Conservation (phyloP, 768 basidiomycete species). For the Leccinum boreale region DNA sequence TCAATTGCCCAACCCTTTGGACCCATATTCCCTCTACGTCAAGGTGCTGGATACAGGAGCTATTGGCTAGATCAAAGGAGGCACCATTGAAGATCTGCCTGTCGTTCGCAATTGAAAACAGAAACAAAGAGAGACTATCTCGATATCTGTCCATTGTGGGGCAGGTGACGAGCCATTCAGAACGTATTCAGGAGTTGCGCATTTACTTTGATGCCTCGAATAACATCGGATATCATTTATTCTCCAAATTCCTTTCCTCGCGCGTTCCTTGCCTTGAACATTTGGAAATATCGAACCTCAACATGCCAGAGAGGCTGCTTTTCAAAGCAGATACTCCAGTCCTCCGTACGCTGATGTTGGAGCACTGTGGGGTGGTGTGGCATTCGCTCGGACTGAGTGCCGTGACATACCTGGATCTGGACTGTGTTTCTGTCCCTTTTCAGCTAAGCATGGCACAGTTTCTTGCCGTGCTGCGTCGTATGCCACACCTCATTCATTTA, state of each 20-base stretch:
- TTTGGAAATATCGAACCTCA: background rate
- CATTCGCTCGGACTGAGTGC: conserved; percentile 1
- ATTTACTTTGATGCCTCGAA: too few relatives aligned
- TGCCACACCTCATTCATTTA: conserved; percentile 33
- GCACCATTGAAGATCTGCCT: background rate
- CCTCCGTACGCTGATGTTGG: background rate
- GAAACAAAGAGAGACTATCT: too few relatives aligned
- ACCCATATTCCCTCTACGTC: too few relatives aligned
- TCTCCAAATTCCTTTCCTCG: background rate
- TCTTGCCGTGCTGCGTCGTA: conserved; percentile 28
- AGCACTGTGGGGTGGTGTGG: background rate
- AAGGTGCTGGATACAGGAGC: too few relatives aligned
- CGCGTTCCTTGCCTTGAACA: background rate
- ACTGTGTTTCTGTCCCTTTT: conserved; percentile 18
- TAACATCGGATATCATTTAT: background rate
- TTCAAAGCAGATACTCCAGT: background rate
- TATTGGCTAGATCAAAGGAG: too few relatives aligned
- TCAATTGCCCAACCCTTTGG: too few relatives aligned
- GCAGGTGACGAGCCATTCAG: background rate
- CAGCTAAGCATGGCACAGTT: conserved; percentile 32
- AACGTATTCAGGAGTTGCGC: background rate
- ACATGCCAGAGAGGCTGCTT: background rate
- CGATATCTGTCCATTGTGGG: background rate
- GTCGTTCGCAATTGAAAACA: too few relatives aligned
- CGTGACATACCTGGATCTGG: conserved; percentile 35